A percentile compares a stretch with the other conserved stretches of the same genome.
These are phyloP conservation scores for Rosa persica DNA, from an alignment of 306 rosid species.

Conservation along the genomic window DNA sequence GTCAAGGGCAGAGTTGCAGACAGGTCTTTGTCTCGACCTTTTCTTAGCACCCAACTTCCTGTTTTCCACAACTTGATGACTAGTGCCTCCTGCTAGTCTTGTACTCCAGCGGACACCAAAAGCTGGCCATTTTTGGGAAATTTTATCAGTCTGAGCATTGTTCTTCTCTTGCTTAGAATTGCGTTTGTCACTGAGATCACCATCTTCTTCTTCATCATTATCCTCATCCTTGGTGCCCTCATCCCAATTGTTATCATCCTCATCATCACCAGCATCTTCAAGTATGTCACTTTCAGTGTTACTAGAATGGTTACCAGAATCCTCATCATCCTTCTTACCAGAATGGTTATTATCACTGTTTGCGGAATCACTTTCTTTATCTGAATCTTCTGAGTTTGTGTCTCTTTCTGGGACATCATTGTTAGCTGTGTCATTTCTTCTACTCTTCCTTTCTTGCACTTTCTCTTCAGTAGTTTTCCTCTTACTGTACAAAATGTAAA, in stretches of 20 bases:
- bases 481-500: slow-evolving; percentile 25
- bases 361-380: neutral
- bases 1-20: slow-evolving; percentile 65
- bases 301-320: slow-evolving; percentile 20
- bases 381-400: slow-evolving; percentile 32
- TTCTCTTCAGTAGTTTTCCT: slow-evolving; percentile 24
- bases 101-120: slow-evolving; percentile 42
- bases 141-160: slow-evolving; percentile 14
- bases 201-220: slow-evolving; percentile 31
- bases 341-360: slow-evolving; percentile 13
- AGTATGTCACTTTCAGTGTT: slow-evolving; percentile 31
- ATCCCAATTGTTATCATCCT: slow-evolving; percentile 31
- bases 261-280: slow-evolving; percentile 31
- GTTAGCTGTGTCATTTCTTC: slow-evolving; percentile 13
- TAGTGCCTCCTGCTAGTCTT: slow-evolving; percentile 46
- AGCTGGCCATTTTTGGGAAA: slow-evolving; percentile 3
- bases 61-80: slow-evolving; percentile 39
- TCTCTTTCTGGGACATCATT: slow-evolving; percentile 30
- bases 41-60: slow-evolving; percentile 57
- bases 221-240: slow-evolving; percentile 25
- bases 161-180: slow-evolving; percentile 35
- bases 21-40: slow-evolving; percentile 76
- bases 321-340: slow-evolving; percentile 16
- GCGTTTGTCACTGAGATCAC: slow-evolving; percentile 25
- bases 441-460: slow-evolving; percentile 27